Conservation (phyloP, 352 stramenopile species). For the Phytophthora multivora region DNA sequence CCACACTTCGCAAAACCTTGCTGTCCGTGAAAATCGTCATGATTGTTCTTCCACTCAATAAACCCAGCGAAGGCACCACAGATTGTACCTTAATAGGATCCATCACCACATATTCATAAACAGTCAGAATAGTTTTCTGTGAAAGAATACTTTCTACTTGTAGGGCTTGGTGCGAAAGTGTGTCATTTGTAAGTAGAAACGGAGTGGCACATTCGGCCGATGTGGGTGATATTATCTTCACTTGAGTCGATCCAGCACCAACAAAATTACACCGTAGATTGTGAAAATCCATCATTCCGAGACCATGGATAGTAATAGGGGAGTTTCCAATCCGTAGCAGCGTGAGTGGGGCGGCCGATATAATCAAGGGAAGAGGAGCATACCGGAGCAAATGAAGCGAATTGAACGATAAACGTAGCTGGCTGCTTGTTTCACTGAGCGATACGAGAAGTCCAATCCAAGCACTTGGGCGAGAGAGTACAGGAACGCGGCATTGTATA, state of each 20-base stretch:
- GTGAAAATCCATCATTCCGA: conserved; percentile 28
- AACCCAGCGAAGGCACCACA: conserved; percentile 19
- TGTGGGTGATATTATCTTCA: conserved; percentile 16
- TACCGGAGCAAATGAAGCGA: conserved; percentile 38
- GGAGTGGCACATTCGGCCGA: conserved; percentile 16
- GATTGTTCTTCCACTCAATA: conserved; percentile 22
- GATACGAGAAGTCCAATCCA: conserved; percentile 42
- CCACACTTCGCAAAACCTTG: conserved; percentile 14
- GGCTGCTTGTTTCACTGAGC: conserved; percentile 4
- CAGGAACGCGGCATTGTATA: conserved; percentile 34
- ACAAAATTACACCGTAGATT: conserved; percentile 35
- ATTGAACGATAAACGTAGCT: not conserved
- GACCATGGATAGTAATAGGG: conserved; percentile 21
- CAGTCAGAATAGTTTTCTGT: conserved; percentile 17
- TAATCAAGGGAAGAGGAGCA: conserved; percentile 30
- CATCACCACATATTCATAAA: conserved; percentile 28
- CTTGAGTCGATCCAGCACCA: conserved; percentile 18
- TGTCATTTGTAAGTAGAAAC: conserved; percentile 22
- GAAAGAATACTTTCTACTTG: conserved; percentile 29
- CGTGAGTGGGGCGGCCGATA: conserved; percentile 17
- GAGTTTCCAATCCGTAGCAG: conserved; percentile 20
- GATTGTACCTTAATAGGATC: conserved; percentile 26
- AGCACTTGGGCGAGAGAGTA: conserved; percentile 17
- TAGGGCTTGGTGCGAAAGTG: conserved; percentile 17
- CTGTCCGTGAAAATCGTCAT: conserved; percentile 33